These are phyloP conservation scores for Cercospora zeina DNA, from an alignment of 2,329 filamentous ascomycete genomes.

Conservation along the genomic window DNA sequence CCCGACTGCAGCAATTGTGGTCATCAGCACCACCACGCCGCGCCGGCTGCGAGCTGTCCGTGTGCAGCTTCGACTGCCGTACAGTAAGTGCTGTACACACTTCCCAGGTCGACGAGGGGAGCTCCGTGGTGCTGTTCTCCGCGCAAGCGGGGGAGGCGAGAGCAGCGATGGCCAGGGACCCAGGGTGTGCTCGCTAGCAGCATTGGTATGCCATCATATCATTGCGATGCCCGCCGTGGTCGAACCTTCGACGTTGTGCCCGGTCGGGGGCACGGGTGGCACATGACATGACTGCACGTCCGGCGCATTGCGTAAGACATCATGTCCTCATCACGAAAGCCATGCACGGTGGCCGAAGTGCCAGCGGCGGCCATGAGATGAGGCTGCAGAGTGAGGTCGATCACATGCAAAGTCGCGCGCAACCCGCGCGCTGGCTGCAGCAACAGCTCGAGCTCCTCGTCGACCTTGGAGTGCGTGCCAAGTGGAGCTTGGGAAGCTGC, in stretches of 20 bases:
- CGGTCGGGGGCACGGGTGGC: too few species aligned
- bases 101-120: too few species aligned
- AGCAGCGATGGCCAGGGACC: not conserved
- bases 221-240: slow-evolving; percentile 5
- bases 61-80: too few species aligned
- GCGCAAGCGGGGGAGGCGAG: not conserved
- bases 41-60: too few species aligned
- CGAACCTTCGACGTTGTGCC: slow-evolving; percentile 20
- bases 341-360: slow-evolving; percentile 7
- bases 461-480: slow-evolving; percentile 15
- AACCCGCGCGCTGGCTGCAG: not conserved
- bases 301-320: not conserved
- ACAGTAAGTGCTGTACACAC: too few species aligned
- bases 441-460: slow-evolving; percentile 20
- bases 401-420: slow-evolving; percentile 18
- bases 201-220: not conserved
- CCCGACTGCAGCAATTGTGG: too few species aligned
- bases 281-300: not conserved
- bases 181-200: slow-evolving; percentile 2
- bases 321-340: not conserved
- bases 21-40: too few species aligned
- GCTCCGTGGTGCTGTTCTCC: not conserved
- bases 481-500: slow-evolving; percentile 14
- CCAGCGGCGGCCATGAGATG: not conserved
- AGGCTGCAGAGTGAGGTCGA: not conserved